Evolutionary conservation across 2,329 filamentous ascomycete genomes (phyloP), one percentile per base, ranked within the genome.

Genomic region (Sclerotinia nivalis): DNA sequence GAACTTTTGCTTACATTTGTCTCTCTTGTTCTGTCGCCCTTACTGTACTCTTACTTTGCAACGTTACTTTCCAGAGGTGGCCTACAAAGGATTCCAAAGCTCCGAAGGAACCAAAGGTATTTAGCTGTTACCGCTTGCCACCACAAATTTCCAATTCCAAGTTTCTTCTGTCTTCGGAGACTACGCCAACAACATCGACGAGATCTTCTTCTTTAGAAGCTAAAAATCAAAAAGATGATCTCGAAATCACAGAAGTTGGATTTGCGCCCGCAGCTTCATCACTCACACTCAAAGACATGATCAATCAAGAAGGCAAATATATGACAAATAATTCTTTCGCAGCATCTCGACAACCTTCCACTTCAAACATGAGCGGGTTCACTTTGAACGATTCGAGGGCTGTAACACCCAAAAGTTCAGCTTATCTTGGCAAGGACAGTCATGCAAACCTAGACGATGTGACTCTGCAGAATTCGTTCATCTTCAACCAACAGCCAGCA

Each of bases 21-120:
- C 71, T 69, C 49, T 72, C 40, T 50, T 54, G 18, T 37, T 64
- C 60, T 50, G 45, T 64, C 7, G 60, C 60, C n/a, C 31, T 64
- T 8, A 64, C 60, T n/a, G 45, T 50, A 12, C 28, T 64, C 1
- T 50, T 64, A n/a, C 60, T 64, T 37, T 64, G 60, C 45, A 64
- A 64, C 18, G 22, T 64, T 34, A 64, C 60, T 20, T 64, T 64
- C 13, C 60, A 64, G 5, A 64, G 60, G 25, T 64, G 60, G 60
- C 60, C 60, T 25, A 64, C 60, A 3, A 64, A 64, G 22, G 60
- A 50, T 13, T 64, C 60, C n/a, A 64, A 64, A 47, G 9, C 28
- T 25, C 60, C 60, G 6, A 64, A 64, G 8, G 60, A 64, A 12
- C 60, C 60, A 50, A 64, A 64, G 8, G 45, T 50, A 10, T 22